Percentiles rank a stretch among this genome's conserved stretches.
Evolutionary conservation across 768 basidiomycete genomes (phyloP).

Genomic region (Polyporus arcularius): DNA sequence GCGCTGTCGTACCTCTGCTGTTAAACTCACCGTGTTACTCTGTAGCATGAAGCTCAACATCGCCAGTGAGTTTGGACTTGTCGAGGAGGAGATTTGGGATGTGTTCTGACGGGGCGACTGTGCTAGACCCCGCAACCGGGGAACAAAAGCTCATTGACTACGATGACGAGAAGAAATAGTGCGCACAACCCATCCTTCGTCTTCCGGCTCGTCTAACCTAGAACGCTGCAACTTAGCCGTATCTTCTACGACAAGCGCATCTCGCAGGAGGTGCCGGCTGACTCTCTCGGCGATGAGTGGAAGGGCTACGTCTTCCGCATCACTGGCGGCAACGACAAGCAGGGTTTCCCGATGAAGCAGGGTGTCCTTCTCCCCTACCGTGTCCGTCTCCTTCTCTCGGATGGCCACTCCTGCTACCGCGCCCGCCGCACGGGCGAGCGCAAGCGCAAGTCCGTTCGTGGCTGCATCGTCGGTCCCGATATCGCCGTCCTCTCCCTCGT

Average conservation of each 20-base stretch:
- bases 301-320: conserved; percentile 96
- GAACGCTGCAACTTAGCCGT: conserved; percentile 54
- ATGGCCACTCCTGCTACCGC: conserved; percentile 99
- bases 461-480: conserved; percentile 96
- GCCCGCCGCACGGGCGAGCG: conserved; percentile 90
- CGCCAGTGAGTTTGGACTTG: conserved; percentile 66
- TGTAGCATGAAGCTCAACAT: conserved; percentile 95
- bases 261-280: conserved; percentile 89
- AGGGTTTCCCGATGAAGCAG: conserved; percentile 99
- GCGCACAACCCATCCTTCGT: conserved; percentile 29
- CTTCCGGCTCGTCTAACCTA: conserved; percentile 3
- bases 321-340: conserved; percentile 98
- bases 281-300: conserved; percentile 92
- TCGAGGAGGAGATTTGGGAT: conserved; percentile 3
- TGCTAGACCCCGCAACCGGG: conserved; percentile 90
- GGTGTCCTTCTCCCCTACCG: conserved; percentile 94
- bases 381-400: conserved; percentile 89
- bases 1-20: conserved; percentile 31
- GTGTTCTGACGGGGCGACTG: conserved; percentile 8
- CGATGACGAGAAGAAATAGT: conserved; percentile 90
- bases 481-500: conserved; percentile 93
- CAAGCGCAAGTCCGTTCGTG: conserved; percentile 98
- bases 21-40: neutral
- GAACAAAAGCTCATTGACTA: conserved; percentile 95
- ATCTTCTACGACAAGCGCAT: conserved; percentile 98